Evolutionary conservation across 2,329 filamentous ascomycete genomes (phyloP).

Genomic region (Fusarium citri): DNA sequence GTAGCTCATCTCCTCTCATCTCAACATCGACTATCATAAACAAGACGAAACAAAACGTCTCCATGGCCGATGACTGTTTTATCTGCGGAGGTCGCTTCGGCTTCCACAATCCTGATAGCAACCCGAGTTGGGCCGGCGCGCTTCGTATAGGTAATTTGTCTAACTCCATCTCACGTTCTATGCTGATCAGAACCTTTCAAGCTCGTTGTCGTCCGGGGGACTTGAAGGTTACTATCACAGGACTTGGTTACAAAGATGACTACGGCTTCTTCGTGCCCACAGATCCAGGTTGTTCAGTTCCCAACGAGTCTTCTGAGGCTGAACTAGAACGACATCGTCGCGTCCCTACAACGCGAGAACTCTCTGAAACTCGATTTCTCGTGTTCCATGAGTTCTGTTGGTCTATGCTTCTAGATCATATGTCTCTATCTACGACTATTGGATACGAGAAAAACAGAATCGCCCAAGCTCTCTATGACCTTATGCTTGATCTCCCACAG

Average conservation of each 20-base stretch:
- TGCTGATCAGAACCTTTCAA: neutral
- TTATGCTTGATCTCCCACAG: neutral
- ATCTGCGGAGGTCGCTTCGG: neutral
- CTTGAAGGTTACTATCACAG: neutral
- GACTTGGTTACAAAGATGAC: neutral
- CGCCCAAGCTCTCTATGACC: neutral
- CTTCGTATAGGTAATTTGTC: neutral
- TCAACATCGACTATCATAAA: neutral
- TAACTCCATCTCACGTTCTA: neutral
- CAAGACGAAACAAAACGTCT: neutral
- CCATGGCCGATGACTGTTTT: neutral
- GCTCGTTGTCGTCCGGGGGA: neutral
- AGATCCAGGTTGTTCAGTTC: neutral
- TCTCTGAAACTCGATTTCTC: neutral
- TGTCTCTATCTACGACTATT: neutral
- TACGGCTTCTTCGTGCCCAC: neutral
- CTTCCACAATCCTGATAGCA: too few species aligned
- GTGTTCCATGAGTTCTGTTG: neutral
- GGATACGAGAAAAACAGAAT: neutral
- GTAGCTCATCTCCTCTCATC: neutral
- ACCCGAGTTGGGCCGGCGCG: neutral
- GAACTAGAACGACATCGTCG: neutral
- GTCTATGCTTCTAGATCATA: neutral
- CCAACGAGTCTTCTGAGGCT: too few species aligned
- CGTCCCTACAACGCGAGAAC: fast-evolving